A percentile compares a stretch with the other conserved stretches of the same genome.
phyloP scores from a whole-genome alignment of 1,139 yeast genomes.

The Sugiyamaella japonica region DNA sequence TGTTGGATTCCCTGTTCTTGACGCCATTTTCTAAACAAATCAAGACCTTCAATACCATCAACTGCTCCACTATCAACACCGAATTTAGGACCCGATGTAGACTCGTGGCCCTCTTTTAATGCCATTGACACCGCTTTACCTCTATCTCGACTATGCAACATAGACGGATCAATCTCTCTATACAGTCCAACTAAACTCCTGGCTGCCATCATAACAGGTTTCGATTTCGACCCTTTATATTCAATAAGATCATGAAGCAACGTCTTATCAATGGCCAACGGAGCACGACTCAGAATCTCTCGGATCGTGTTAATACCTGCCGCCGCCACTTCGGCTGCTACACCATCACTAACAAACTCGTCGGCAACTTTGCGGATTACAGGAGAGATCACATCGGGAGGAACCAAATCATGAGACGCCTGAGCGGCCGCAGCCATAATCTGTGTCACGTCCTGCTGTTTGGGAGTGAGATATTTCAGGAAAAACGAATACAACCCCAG shows the following conservation, averaged over 20 bases:
- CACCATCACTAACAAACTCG: slow-evolving; percentile 98
- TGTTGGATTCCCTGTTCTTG: slow-evolving; percentile 52
- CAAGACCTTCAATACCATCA: slow-evolving; percentile 80
- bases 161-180: slow-evolving; percentile 94
- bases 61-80: slow-evolving; percentile 54
- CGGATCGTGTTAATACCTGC: slow-evolving; percentile 96
- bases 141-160: slow-evolving; percentile 85
- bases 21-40: slow-evolving; percentile 85
- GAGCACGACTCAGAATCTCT: slow-evolving; percentile 89
- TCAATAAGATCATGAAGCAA: slow-evolving; percentile 85
- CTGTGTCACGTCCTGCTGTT: slow-evolving; percentile 91
- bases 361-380: slow-evolving; percentile 91
- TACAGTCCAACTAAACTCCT: slow-evolving; percentile 81
- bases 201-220: slow-evolving; percentile 93
- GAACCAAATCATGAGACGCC: slow-evolving; percentile 93
- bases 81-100: slow-evolving; percentile 42
- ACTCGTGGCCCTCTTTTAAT: slow-evolving; percentile 52
- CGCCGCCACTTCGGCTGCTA: slow-evolving; percentile 95
- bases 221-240: slow-evolving; percentile 89
- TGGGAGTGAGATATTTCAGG: slow-evolving; percentile 87
- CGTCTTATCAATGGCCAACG: slow-evolving; percentile 85
- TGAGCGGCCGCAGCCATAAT: slow-evolving; percentile 97
- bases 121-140: slow-evolving; percentile 90
- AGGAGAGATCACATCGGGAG: slow-evolving; percentile 82
- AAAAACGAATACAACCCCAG: slow-evolving; percentile 87